Evolutionary conservation across 805 yeast species (phyloP).

Genomic region (Zygoascus tannicola): DNA sequence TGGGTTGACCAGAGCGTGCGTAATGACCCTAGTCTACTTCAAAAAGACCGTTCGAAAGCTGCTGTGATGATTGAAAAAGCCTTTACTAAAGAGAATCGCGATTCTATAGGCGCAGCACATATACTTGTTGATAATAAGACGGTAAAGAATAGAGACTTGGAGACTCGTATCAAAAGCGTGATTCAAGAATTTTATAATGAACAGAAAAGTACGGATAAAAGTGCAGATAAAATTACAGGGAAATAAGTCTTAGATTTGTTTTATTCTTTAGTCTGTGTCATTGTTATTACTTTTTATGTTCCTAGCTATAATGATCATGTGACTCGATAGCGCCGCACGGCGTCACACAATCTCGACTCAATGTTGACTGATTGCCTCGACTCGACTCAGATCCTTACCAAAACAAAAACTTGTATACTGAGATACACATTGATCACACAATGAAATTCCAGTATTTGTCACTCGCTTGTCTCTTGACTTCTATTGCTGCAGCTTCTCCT

Average conservation of each 20-base stretch:
- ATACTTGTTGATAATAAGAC: background rate
- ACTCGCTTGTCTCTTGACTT: background rate
- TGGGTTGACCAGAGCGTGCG: conserved; percentile 19
- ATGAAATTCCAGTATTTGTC: background rate
- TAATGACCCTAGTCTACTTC: conserved; percentile 17
- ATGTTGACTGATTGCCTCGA: too few species aligned
- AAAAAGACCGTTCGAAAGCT: conserved; percentile 18
- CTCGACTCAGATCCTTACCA: too few species aligned
- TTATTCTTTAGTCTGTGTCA: too few species aligned
- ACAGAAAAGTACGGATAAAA: too few species aligned
- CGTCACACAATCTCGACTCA: too few species aligned
- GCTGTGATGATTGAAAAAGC: conserved; percentile 21
- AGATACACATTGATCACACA: too few species aligned
- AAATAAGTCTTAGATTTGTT: too few species aligned
- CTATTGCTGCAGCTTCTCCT: background rate
- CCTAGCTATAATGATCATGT: too few species aligned
- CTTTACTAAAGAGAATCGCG: conserved; percentile 3
- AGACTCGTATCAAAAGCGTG: background rate
- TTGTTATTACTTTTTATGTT: too few species aligned
- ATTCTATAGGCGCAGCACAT: background rate
- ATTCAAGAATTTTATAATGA: background rate
- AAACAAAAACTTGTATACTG: too few species aligned
- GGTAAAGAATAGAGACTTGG: background rate
- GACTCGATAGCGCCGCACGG: too few species aligned
- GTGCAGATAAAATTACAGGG: too few species aligned